These are phyloP conservation scores for Eucalyptus tenuipes DNA, from an alignment of 345 rosid species.

Conservation along the genomic window DNA sequence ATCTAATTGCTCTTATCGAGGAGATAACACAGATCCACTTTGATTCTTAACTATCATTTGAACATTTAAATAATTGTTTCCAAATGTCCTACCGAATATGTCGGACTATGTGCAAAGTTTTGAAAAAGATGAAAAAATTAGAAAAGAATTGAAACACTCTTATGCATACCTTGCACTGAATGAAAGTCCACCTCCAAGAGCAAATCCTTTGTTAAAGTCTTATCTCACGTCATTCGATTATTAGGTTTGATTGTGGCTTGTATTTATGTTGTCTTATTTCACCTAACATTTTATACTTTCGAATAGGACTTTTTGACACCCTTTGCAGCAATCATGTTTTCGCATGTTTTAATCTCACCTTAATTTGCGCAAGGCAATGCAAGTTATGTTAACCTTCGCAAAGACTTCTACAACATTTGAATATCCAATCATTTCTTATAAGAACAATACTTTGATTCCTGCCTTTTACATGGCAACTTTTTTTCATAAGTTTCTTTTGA, in stretches of 20 bases:
- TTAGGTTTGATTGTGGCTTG: not conserved
- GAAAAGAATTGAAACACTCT: not conserved
- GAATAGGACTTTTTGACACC: not conserved
- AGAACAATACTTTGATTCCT: not conserved
- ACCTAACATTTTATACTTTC: not conserved
- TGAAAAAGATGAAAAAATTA: not conserved
- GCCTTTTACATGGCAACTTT: not conserved
- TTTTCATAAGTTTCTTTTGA: not conserved
- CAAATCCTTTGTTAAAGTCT: not conserved
- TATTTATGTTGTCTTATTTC: not conserved
- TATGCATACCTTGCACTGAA: not conserved
- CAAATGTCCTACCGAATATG: not conserved
- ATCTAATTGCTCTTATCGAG: not conserved
- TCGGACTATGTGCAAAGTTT: not conserved
- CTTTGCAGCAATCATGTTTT: not conserved
- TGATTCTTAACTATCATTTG: not conserved
- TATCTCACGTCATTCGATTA: not conserved
- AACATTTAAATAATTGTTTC: not conserved
- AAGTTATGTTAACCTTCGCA: not conserved
- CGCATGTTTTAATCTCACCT: not conserved
- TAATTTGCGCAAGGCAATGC: not conserved
- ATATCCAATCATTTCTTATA: not conserved
- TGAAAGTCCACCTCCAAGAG: not conserved
- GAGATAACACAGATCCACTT: not conserved
- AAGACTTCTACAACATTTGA: not conserved